A percentile compares a stretch with the other conserved stretches of the same genome.
Evolutionary conservation across 176 grass and related monocot species (phyloP).

Genomic region (Dactylis glomerata): DNA sequence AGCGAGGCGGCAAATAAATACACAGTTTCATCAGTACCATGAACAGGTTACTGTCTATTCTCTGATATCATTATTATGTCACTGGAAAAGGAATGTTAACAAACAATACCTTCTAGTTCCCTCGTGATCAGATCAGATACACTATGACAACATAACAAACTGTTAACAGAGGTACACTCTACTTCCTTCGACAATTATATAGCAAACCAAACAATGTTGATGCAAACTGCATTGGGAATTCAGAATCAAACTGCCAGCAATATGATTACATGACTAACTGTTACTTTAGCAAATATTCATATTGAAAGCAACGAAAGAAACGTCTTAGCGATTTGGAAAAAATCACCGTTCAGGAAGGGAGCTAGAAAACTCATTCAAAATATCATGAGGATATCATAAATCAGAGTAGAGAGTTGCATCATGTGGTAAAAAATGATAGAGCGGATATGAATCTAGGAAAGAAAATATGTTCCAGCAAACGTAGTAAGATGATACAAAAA

Average conservation of each 20-base stretch:
- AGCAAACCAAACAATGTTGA: background rate
- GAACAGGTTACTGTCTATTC: background rate
- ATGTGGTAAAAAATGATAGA: background rate
- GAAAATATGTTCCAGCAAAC: background rate
- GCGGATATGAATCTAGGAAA: background rate
- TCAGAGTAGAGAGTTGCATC: background rate
- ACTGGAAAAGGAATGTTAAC: background rate
- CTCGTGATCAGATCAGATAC: background rate
- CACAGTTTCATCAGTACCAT: background rate
- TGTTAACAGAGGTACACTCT: background rate
- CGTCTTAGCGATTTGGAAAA: background rate
- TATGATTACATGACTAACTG: background rate
- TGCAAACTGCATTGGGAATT: background rate
- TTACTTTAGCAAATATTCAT: background rate
- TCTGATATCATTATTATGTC: background rate
- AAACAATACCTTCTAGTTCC: background rate
- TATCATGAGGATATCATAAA: background rate
- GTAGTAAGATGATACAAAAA: background rate
- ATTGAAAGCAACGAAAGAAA: background rate
- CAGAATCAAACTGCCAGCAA: background rate
- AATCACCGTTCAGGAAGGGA: background rate
- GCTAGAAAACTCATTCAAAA: background rate
- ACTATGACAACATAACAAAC: background rate
- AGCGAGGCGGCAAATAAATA: background rate
- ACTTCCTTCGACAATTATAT: background rate